These are phyloP conservation scores for Inonotus obliquus DNA, from an alignment of 1,284 basidiomycete genomes.

Conservation along the genomic window DNA sequence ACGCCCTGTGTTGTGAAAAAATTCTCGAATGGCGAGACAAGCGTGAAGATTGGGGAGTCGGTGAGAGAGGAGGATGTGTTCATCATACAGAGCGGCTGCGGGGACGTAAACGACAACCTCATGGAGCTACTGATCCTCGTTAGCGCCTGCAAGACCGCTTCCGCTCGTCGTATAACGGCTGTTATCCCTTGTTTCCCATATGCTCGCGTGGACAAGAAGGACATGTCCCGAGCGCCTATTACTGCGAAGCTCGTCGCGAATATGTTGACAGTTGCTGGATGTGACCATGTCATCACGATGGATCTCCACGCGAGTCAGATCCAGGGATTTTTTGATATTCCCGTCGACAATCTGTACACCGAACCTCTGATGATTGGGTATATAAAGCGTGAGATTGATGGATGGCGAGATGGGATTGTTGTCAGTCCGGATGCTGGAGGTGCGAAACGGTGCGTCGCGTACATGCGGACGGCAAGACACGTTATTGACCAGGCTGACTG, in stretches of 20 bases:
- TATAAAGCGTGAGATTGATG: constrained; percentile 85
- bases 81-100: constrained; percentile 85
- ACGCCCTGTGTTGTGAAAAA: constrained; percentile 91
- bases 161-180: constrained; percentile 93
- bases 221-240: constrained; percentile 94
- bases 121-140: constrained; percentile 92
- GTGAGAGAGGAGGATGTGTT: constrained; percentile 98
- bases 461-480: neutral
- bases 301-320: constrained; percentile 98
- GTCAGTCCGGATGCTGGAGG: constrained; percentile 98
- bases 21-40: constrained; percentile 94
- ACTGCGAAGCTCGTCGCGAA: constrained; percentile 98
- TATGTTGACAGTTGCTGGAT: constrained; percentile 94
- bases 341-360: constrained; percentile 94
- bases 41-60: constrained; percentile 89
- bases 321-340: constrained; percentile 99
- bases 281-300: constrained; percentile 99
- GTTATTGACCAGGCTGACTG: constrained; percentile 3
- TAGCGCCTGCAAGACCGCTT: constrained; percentile 95
- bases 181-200: constrained; percentile 99
- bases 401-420: constrained; percentile 88
- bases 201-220: constrained; percentile 97
- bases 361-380: constrained; percentile 86
- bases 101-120: constrained; percentile 78
- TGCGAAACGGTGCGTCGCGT: constrained; percentile 79